phyloP scores from a whole-genome alignment of 2,329 filamentous ascomycete species.

The Volutella citrinella region DNA sequence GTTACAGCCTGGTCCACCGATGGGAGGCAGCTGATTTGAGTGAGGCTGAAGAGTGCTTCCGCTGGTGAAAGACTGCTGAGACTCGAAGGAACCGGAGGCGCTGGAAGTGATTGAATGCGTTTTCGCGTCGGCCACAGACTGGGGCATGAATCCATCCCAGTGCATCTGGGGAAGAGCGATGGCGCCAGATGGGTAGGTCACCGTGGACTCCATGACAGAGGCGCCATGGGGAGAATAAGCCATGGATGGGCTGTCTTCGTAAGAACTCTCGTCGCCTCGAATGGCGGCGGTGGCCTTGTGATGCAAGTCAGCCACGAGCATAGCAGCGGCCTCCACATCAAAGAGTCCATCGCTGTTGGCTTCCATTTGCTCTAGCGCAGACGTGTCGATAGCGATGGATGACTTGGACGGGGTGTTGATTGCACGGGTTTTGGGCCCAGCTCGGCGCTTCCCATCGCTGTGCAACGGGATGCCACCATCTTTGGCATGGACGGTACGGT shows the following conservation, averaged over 20 bases:
- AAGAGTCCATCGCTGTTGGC: conserved; percentile 86
- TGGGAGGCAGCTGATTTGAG: conserved; percentile 62
- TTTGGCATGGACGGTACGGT: conserved; percentile 97
- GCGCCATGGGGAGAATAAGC: conserved; percentile 70
- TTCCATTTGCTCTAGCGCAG: conserved; percentile 88
- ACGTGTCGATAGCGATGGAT: conserved; percentile 75
- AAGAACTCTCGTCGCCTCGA: conserved; percentile 54
- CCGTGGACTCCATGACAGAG: conserved; percentile 72
- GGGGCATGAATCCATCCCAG: conserved; percentile 85
- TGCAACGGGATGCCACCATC: conserved; percentile 92
- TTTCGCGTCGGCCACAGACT: conserved; percentile 67
- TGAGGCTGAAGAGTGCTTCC: conserved; percentile 56
- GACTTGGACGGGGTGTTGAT: conserved; percentile 69
- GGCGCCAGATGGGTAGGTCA: conserved; percentile 73
- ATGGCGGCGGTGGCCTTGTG: conserved; percentile 83
- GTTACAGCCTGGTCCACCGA: conserved; percentile 62
- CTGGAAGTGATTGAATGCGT: conserved; percentile 70
- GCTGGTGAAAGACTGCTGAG: conserved; percentile 60
- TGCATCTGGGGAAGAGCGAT: conserved; percentile 83
- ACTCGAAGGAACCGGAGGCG: conserved; percentile 64
- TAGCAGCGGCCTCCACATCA: conserved; percentile 94
- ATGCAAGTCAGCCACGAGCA: conserved; percentile 97
- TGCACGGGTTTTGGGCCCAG: conserved; percentile 64
- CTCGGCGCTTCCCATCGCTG: conserved; percentile 87
- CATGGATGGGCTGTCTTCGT: conserved; percentile 58